A percentile compares a stretch with the other conserved stretches of the same genome.
Evolutionary conservation across 805 yeast species (phyloP).

Genomic region (Saccharomyces paradoxus): DNA sequence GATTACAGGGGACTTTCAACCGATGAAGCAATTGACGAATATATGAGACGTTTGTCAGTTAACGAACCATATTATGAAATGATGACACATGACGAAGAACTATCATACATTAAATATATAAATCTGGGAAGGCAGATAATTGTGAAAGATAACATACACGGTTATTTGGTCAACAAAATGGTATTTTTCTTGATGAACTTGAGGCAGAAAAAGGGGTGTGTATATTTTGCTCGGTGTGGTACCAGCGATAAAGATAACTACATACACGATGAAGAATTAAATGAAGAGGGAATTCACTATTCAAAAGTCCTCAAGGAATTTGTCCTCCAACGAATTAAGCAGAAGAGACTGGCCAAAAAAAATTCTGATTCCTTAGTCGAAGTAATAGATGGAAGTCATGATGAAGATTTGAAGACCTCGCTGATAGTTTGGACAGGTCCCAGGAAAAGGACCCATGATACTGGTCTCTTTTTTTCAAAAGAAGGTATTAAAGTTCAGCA

Average conservation of each 20-base stretch:
- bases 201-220: slow-evolving; percentile 76
- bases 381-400: background rate
- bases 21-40: slow-evolving; percentile 67
- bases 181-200: slow-evolving; percentile 89
- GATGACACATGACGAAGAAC: slow-evolving; percentile 46
- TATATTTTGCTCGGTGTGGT: slow-evolving; percentile 85
- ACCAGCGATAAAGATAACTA: slow-evolving; percentile 42
- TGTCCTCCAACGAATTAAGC: slow-evolving; percentile 31
- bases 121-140: slow-evolving; percentile 84
- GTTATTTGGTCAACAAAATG: slow-evolving; percentile 83
- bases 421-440: slow-evolving; percentile 88
- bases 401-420: background rate
- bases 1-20: slow-evolving; percentile 76
- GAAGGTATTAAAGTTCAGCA: slow-evolving; percentile 59
- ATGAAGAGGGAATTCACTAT: slow-evolving; percentile 62
- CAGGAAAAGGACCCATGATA: slow-evolving; percentile 71
- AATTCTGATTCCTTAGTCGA: background rate
- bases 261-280: slow-evolving; percentile 74
- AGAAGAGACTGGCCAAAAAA: background rate
- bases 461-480: slow-evolving; percentile 61
- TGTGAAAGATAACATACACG: slow-evolving; percentile 73
- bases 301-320: slow-evolving; percentile 57
- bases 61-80: slow-evolving; percentile 68
- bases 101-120: slow-evolving; percentile 75
- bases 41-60: slow-evolving; percentile 58